Base-by-base conservation (phyloP, 2,329 filamentous ascomycete species). In the Truncatella angustata region DNA sequence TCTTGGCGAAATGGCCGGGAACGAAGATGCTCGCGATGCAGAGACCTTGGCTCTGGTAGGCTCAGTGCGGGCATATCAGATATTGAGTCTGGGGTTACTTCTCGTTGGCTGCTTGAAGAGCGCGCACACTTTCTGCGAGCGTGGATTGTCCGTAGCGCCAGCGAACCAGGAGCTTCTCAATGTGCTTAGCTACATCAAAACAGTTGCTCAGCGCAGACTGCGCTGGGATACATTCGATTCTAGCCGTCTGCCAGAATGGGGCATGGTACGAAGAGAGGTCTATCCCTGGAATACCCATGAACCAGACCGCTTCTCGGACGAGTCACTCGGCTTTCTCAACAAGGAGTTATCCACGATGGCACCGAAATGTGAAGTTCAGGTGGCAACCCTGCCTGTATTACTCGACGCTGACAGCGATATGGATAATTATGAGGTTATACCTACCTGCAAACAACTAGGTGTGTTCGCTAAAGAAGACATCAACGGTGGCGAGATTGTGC, bases 381-480 rank as follows among this genome's bases (percentile, higher is more conserved):
- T 87, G 3, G 85, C 91, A 0, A 80, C 86, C 28, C 73, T 99
- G 4, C 94, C 93, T 1, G 75, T 89, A 0, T 72, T 97, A 21
- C 74, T 85, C 10, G 76, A 80, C 44, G 73, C 74, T 21, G 80
- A 78, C 4, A 80, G 79, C 52, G 70, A 72, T 24, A 77, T 73
- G 1, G 75, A 79, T 54, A 64, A 63, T 23, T 76, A 75, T 58
- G 73, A 77, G n/a, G 73, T 73, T 36, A 79, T 78, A 14, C 73
- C 77, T 7, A 86, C 81, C 4, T 86, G 85, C 59, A 80, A 82
- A 54, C 94, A 99, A 69, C 80, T 99, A 0, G 94, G 94, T 4
- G 80, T 99, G 3, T 97, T 97, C 66, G 93, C 92, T 6, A 90
- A 85, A 60, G 81, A 89, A 57, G 86, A 96, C 58, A 89, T 97